Percentiles rank a stretch among this genome's conserved stretches.
Evolutionary conservation across 768 basidiomycete species (phyloP).

Genomic region (Ramaria rubella): DNA sequence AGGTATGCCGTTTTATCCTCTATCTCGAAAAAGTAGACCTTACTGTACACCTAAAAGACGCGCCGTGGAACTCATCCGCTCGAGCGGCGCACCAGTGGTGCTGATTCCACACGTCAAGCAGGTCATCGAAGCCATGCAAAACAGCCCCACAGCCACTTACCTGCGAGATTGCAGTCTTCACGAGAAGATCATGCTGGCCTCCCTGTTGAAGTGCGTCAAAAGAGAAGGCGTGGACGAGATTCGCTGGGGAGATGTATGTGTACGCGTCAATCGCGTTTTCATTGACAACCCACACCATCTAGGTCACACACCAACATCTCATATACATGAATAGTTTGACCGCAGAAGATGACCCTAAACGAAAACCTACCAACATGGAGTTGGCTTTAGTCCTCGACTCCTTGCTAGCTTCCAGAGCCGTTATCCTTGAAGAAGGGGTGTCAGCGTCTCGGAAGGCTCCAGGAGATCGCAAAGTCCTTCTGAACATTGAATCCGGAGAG

Average conservation of each 20-base stretch:
- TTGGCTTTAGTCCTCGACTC: slow-evolving; percentile 67
- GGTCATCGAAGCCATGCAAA: slow-evolving; percentile 82
- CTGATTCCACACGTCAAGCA: slow-evolving; percentile 66
- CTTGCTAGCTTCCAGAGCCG: slow-evolving; percentile 67
- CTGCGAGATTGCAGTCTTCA: slow-evolving; percentile 79
- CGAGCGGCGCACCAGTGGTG: slow-evolving; percentile 34
- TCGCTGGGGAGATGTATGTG: slow-evolving; percentile 69
- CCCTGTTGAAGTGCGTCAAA: slow-evolving; percentile 74
- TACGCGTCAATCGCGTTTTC: slow-evolving; percentile 2
- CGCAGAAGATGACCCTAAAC: slow-evolving; percentile 47
- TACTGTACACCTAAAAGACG: slow-evolving; percentile 39
- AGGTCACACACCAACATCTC: slow-evolving; percentile 74
- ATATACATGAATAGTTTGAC: slow-evolving; percentile 61
- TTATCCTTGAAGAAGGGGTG: slow-evolving; percentile 59
- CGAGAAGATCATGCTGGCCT: slow-evolving; percentile 81
- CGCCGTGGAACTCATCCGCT: slow-evolving; percentile 71
- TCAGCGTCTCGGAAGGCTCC: slow-evolving; percentile 47
- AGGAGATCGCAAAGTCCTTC: slow-evolving; percentile 62
- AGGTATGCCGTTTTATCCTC: slow-evolving; percentile 39
- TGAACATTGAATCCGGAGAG: slow-evolving; percentile 81
- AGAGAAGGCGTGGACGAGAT: slow-evolving; percentile 85
- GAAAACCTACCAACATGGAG: slow-evolving; percentile 56
- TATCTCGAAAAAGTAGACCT: background rate
- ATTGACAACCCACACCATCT: no score
- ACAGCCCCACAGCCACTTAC: slow-evolving; percentile 82